Evolutionary conservation across 2,329 filamentous ascomycete species (phyloP).

Genomic region (Sphaerostilbella broomeana): DNA sequence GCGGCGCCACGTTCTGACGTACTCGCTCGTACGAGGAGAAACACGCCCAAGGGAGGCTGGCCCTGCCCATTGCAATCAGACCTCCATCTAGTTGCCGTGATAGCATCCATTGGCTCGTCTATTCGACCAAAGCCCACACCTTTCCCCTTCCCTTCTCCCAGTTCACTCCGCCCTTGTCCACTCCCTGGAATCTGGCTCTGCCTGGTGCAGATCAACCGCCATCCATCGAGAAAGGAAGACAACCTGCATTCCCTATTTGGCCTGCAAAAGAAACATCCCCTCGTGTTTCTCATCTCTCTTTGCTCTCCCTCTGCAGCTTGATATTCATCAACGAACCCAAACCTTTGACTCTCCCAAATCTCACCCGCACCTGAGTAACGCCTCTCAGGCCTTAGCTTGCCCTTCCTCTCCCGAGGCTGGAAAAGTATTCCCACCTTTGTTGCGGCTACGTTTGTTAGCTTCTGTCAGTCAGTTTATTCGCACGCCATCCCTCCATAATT

Average conservation of each 20-base stretch:
- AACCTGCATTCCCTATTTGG: conserved; percentile 26
- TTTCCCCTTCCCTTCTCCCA: conserved; percentile 8
- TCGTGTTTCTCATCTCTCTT: conserved; percentile 23
- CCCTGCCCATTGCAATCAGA: conserved; percentile 6
- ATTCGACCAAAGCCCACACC: background rate
- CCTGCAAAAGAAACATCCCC: conserved; percentile 30
- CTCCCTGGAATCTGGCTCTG: conserved; percentile 2
- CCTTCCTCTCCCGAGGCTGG: conserved; percentile 18
- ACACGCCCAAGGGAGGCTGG: conserved; percentile 15
- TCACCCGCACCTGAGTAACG: conserved; percentile 19
- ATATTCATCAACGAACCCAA: conserved; percentile 22
- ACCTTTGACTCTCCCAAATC: conserved; percentile 25
- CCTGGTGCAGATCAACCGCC: conserved; percentile 14
- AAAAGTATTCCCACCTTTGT: conserved; percentile 10
- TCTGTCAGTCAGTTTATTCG: background rate
- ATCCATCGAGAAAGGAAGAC: conserved; percentile 22
- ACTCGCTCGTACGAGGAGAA: too few species aligned
- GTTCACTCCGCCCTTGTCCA: conserved; percentile 10
- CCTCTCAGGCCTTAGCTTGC: conserved; percentile 13
- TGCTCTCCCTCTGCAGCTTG: conserved; percentile 14
- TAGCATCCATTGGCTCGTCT: conserved; percentile 7
- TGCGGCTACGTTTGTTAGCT: background rate
- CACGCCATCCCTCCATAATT: conserved; percentile 1
- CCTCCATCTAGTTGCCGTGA: conserved; percentile 4
- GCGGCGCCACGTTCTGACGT: conserved; percentile 14